A percentile compares a stretch with the other conserved stretches of the same genome.
Conservation (phyloP, 495 filamentous ascomycete species). For the Amorphotheca resinae region DNA sequence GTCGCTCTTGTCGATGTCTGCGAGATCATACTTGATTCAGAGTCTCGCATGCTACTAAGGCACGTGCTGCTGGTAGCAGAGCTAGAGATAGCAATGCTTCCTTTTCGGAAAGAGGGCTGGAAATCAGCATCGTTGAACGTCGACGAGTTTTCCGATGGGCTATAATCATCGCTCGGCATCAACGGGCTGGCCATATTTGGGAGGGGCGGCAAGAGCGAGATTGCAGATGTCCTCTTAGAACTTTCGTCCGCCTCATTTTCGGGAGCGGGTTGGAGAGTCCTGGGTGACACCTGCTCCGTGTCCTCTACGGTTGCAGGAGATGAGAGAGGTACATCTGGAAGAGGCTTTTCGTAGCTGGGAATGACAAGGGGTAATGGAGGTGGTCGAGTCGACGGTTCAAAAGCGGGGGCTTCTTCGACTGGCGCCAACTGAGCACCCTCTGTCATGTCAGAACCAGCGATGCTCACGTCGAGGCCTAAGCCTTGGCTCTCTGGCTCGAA, state of each 20-base stretch:
- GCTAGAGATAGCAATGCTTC: conserved; percentile 39
- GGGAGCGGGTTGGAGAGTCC: conserved; percentile 12
- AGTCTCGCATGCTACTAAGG: conserved; percentile 60
- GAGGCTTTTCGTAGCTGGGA: conserved; percentile 28
- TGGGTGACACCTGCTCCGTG: conserved; percentile 20
- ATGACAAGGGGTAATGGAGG: conserved; percentile 20
- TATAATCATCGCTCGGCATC: conserved; percentile 31
- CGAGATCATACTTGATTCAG: conserved; percentile 69
- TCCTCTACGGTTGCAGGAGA: conserved; percentile 10
- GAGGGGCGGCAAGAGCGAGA: conserved; percentile 22
- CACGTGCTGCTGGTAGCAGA: conserved; percentile 59
- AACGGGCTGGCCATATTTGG: conserved; percentile 38
- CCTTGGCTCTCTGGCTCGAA: conserved; percentile 42
- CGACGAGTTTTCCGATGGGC: conserved; percentile 30
- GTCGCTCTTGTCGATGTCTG: conserved; percentile 81
- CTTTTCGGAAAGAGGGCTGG: conserved; percentile 28
- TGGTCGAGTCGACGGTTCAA: conserved; percentile 17
- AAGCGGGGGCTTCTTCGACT: conserved; percentile 7
- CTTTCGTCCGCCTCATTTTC: conserved; percentile 10
- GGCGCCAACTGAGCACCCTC: neutral
- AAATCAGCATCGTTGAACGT: conserved; percentile 31
- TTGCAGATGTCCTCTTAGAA: conserved; percentile 14
- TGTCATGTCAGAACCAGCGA: conserved; percentile 23
- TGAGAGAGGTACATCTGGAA: conserved; percentile 27
- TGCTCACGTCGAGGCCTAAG: conserved; percentile 35